phyloP scores from a whole-genome alignment of 345 rosid species.

The Sonneratia alba region DNA sequence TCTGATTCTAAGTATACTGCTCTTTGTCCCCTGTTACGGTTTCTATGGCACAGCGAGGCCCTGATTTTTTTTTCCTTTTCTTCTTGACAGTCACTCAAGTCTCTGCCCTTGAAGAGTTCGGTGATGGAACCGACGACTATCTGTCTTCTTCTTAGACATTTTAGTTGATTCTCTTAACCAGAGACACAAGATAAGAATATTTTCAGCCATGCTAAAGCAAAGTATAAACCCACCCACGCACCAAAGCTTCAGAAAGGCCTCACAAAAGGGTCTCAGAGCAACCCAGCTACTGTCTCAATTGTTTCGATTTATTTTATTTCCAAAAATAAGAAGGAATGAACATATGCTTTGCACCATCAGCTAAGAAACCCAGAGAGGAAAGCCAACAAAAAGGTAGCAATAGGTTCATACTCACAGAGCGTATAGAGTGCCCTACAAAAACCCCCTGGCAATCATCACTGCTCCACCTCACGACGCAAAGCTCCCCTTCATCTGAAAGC shows the following conservation, averaged over 20 bases:
- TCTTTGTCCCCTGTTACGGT: too few species aligned
- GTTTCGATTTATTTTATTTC: too few species aligned
- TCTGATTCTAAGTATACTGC: too few species aligned
- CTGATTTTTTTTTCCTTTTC: too few species aligned
- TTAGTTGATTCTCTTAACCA: slow-evolving; percentile 2
- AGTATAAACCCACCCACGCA: slow-evolving; percentile 11
- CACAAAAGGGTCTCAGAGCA: slow-evolving; percentile 3
- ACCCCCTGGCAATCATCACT: slow-evolving; percentile 6
- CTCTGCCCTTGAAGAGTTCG: too few species aligned
- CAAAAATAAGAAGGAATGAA: not conserved
- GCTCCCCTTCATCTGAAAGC: not conserved
- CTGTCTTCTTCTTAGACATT: too few species aligned
- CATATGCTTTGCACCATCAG: slow-evolving; percentile 59
- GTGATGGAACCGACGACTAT: too few species aligned
- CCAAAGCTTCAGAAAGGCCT: slow-evolving; percentile 9
- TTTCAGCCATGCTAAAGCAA: not conserved
- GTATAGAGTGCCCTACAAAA: slow-evolving; percentile 47
- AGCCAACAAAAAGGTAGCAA: slow-evolving; percentile 11
- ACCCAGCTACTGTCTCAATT: not conserved
- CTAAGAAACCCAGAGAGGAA: slow-evolving; percentile 34
- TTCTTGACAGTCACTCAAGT: too few species aligned
- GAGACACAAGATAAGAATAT: slow-evolving; percentile 22
- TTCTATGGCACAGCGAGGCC: too few species aligned
- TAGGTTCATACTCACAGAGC: slow-evolving; percentile 49
- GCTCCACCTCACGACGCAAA: slow-evolving; percentile 16